Percentiles rank a stretch among this genome's conserved stretches.
Conservation (phyloP, 208 protist genomes). For the Trypanosoma avium region DNA sequence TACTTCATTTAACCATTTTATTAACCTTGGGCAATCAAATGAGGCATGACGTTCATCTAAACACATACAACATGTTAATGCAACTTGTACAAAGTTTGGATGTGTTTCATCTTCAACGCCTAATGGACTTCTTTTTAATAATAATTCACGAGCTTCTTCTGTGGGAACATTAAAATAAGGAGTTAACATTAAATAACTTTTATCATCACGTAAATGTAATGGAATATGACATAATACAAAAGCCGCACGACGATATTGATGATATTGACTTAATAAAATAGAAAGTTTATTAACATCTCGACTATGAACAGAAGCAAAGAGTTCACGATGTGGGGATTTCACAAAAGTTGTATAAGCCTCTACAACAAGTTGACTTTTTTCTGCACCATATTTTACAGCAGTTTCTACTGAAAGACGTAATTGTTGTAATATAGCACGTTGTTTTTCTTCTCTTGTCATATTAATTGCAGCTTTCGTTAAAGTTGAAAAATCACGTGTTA, state of each 20-base stretch:
- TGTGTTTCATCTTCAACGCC: constrained; percentile 37
- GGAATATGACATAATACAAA: constrained; percentile 88
- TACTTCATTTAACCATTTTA: constrained; percentile 58
- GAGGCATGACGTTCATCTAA: constrained; percentile 82
- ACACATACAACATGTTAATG: constrained; percentile 87
- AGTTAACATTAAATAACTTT: constrained; percentile 48
- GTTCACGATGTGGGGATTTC: constrained; percentile 68
- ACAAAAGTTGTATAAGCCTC: constrained; percentile 82
- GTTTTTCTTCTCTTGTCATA: constrained; percentile 74
- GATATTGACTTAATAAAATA: constrained; percentile 48
- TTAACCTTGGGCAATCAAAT: constrained; percentile 65
- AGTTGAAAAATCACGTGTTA: constrained; percentile 78
- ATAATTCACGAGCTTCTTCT: constrained; percentile 61
- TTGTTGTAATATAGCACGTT: constrained; percentile 55
- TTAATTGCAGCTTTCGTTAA: constrained; percentile 42
- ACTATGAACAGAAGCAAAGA: constrained; percentile 57
- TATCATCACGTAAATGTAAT: constrained; percentile 46
- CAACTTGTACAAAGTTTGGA: constrained; percentile 87
- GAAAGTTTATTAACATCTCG: constrained; percentile 66
- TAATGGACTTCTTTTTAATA: constrained; percentile 39
- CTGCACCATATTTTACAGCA: constrained; percentile 30
- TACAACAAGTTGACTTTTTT: constrained; percentile 49
- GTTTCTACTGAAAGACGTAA: constrained; percentile 36
- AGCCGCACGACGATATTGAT: constrained; percentile 77
- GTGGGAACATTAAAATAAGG: constrained; percentile 71